Conservation (phyloP, 768 basidiomycete genomes). For the Mycena pura region DNA sequence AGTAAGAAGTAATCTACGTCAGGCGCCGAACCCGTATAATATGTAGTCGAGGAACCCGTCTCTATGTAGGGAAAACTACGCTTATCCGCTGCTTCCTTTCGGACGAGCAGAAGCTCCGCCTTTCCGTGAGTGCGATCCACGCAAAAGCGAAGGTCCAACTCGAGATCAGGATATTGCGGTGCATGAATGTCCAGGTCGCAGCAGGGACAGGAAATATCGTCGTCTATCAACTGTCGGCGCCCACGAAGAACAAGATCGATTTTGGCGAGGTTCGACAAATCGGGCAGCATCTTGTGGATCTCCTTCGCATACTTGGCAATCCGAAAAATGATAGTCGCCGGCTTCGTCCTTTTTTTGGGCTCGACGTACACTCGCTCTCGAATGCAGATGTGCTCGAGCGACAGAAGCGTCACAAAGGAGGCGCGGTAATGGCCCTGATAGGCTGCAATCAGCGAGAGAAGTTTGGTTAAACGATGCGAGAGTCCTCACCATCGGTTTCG, state of each 20-base stretch:
- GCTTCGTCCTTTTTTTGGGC: not conserved
- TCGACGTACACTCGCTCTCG: not conserved
- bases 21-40: too few species aligned
- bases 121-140: not conserved
- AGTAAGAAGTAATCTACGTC: too few species aligned
- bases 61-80: too few species aligned
- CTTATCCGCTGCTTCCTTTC: too few species aligned
- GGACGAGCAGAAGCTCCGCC: not conserved
- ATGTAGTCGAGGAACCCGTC: too few species aligned
- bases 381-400: not conserved
- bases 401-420: not conserved
- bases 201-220: not conserved
- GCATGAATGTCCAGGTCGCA: not conserved
- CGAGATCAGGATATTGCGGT: not conserved
- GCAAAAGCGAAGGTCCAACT: not conserved
- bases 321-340: not conserved
- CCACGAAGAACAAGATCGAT: not conserved
- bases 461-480: too few species aligned
- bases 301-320: not conserved
- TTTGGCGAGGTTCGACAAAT: not conserved
- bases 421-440: not conserved
- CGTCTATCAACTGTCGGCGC: not conserved
- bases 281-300: not conserved
- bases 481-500: not conserved
- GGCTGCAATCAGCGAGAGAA: too few species aligned